These are phyloP conservation scores for Porodaedalea pini DNA, from an alignment of 1,284 basidiomycete genomes.

Conservation along the genomic window DNA sequence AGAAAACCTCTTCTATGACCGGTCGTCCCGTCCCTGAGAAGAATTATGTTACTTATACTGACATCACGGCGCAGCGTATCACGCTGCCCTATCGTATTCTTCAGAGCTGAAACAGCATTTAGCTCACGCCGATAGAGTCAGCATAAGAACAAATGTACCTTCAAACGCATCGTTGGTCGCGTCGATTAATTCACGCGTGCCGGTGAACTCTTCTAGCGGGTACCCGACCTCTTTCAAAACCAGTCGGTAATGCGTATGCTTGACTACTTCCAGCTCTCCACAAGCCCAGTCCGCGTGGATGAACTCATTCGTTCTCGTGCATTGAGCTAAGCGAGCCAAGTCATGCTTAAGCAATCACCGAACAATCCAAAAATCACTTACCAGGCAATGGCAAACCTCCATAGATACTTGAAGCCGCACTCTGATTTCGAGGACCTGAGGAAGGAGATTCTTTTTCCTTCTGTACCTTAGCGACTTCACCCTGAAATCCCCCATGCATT, in stretches of 20 bases:
- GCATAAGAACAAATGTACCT: background rate
- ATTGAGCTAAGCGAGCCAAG: background rate
- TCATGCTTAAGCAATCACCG: no score
- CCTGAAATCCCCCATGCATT: no score
- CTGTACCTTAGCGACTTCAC: no score
- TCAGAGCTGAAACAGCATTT: constrained; percentile 26
- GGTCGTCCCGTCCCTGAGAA: constrained; percentile 15
- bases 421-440: no score
- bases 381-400: no score
- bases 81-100: constrained; percentile 27
- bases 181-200: constrained; percentile 16
- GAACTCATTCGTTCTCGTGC: background rate
- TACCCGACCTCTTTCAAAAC: constrained; percentile 20
- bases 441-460: no score
- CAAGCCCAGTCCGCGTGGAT: constrained; percentile 12
- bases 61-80: constrained; percentile 34
- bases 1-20: constrained; percentile 28
- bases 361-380: no score
- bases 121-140: constrained; percentile 6
- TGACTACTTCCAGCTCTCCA: constrained; percentile 18
- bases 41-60: constrained; percentile 34
- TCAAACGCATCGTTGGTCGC: constrained; percentile 1
- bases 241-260: constrained; percentile 21
- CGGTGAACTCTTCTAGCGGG: constrained; percentile 14
- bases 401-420: no score